These are phyloP conservation scores for Citrus unshiu DNA, from an alignment of 345 rosid genomes.

Conservation along the genomic window DNA sequence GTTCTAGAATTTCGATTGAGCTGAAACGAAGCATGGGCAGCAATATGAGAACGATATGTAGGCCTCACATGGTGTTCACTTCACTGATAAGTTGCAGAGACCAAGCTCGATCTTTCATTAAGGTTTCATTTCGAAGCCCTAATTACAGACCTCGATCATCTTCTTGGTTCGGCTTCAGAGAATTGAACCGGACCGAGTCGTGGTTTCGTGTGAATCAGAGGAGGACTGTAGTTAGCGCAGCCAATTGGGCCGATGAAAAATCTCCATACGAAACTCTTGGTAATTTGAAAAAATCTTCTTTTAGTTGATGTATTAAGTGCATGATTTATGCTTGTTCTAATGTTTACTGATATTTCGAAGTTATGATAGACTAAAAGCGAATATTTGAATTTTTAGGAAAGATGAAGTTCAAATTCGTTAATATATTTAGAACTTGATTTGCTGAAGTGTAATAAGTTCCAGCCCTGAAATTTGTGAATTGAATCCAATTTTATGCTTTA, in stretches of 20 bases:
- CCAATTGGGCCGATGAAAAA: conserved; percentile 64
- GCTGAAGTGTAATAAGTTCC: background rate
- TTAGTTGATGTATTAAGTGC: background rate
- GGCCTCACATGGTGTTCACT: conserved; percentile 56
- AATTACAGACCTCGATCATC: conserved; percentile 29
- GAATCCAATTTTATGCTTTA: background rate
- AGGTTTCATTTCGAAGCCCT: conserved; percentile 54
- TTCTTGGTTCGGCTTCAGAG: conserved; percentile 37
- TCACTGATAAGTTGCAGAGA: conserved; percentile 49
- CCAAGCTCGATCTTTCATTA: conserved; percentile 40
- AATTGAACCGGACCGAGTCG: conserved; percentile 26
- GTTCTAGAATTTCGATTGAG: background rate
- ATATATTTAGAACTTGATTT: background rate
- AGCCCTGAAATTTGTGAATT: too few relatives aligned
- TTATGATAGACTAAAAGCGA: background rate
- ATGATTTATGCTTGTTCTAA: background rate
- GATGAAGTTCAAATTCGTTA: background rate
- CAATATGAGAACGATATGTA: conserved; percentile 58
- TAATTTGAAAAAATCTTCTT: conserved; percentile 17
- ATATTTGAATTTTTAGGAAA: background rate
- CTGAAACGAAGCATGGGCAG: conserved; percentile 43
- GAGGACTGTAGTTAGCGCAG: conserved; percentile 56
- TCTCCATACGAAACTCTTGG: conserved; percentile 96
- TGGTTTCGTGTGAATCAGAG: conserved; percentile 61
- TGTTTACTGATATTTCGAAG: background rate